phyloP scores from a whole-genome alignment of 2,329 filamentous ascomycete genomes.

The Ascochyta koolunga region DNA sequence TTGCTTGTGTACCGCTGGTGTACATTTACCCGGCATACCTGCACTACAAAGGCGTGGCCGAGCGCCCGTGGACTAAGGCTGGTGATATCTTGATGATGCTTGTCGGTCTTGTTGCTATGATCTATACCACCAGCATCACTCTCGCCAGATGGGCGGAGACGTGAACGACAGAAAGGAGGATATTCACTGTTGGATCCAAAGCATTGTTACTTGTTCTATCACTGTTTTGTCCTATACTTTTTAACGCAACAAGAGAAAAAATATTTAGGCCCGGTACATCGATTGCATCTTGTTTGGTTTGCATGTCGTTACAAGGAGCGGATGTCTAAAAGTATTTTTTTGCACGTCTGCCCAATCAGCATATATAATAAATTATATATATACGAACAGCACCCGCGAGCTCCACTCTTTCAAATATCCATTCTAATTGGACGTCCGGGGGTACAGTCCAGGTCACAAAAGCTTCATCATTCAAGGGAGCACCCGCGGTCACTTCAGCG shows the following conservation, averaged over 20 bases:
- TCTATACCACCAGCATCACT: constrained; percentile 72
- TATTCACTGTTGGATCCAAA: too few relatives aligned
- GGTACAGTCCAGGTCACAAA: background rate
- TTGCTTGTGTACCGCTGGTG: constrained; percentile 76
- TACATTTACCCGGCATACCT: constrained; percentile 77
- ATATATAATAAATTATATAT: background rate
- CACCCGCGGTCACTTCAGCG: background rate
- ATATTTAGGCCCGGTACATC: too few relatives aligned
- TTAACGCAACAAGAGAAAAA: too few relatives aligned
- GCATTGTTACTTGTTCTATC: too few relatives aligned
- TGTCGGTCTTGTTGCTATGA: constrained; percentile 72
- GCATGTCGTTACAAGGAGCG: too few relatives aligned
- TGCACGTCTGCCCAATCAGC: background rate
- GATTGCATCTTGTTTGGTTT: too few relatives aligned
- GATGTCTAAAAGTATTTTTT: too few relatives aligned
- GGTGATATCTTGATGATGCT: constrained; percentile 68
- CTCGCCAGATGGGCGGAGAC: constrained; percentile 49
- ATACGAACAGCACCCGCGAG: background rate
- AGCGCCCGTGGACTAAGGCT: constrained; percentile 60
- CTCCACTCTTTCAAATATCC: too few relatives aligned
- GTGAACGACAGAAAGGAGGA: background rate
- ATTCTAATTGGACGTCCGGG: too few relatives aligned
- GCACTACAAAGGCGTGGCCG: constrained; percentile 71
- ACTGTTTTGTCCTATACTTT: too few relatives aligned
- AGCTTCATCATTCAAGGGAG: background rate